phyloP scores from a whole-genome alignment of 139 green algal genomes.

The Dunaliella primolecta region DNA sequence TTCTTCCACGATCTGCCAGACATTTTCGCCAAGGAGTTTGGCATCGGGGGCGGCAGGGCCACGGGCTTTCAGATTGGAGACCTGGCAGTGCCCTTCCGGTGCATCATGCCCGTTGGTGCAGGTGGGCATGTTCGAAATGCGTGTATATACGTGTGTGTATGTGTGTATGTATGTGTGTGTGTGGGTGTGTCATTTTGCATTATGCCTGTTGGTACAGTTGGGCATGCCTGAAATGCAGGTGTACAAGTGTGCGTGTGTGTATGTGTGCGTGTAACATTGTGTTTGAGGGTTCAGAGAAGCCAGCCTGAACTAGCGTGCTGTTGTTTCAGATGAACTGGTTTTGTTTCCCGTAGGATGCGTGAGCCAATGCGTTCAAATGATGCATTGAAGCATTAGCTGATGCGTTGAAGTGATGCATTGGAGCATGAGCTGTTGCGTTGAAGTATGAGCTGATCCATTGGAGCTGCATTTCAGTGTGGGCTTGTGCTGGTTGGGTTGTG shows the following conservation, averaged over 20 bases:
- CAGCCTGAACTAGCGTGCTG: no score
- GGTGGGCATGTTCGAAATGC: background rate
- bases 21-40: constrained; percentile 37
- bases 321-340: no score
- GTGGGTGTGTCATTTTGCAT: no score
- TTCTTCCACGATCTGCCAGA: constrained; percentile 63
- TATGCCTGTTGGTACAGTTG: constrained; percentile 31
- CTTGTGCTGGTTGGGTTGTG: no score
- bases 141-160: background rate
- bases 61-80: constrained; percentile 42
- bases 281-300: background rate
- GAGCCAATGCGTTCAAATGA: no score
- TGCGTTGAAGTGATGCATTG: no score
- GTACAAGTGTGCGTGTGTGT: background rate
- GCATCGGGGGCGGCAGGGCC: constrained; percentile 53
- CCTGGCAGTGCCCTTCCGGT: constrained; percentile 46
- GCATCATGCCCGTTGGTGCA: constrained; percentile 36
- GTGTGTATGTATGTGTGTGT: background rate
- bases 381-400: no score
- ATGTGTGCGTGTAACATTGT: background rate
- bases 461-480: no score
- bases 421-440: no score
- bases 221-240: background rate
- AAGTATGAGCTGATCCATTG: no score
- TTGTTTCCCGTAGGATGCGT: no score